phyloP scores from a whole-genome alignment of 352 stramenopile genomes.

The Globisporangium nodosum region DNA sequence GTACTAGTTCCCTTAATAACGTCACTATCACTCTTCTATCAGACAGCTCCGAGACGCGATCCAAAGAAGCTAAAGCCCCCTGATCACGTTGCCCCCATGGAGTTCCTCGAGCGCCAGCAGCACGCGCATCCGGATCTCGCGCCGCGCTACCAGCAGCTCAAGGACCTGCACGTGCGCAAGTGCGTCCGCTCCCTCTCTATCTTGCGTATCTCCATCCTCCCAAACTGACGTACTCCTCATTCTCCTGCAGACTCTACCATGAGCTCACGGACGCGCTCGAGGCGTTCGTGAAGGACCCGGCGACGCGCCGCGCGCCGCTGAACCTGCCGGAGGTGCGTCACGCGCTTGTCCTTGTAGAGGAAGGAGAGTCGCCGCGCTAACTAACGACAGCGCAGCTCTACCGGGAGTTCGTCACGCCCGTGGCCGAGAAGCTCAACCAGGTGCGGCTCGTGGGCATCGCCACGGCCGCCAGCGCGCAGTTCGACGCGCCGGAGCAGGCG shows the following conservation, averaged over 20 bases:
- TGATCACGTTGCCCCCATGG: conserved; percentile 27
- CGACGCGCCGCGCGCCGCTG: conserved; percentile 46
- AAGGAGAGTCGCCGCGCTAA: too few species aligned
- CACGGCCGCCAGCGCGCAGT: conserved; percentile 82
- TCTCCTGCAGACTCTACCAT: conserved; percentile 93
- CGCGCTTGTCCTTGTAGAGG: background rate
- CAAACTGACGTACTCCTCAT: background rate
- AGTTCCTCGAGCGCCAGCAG: conserved; percentile 88
- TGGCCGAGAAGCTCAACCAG: conserved; percentile 96
- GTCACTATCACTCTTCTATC: too few species aligned
- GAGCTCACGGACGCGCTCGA: conserved; percentile 93
- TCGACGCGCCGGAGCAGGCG: conserved; percentile 50
- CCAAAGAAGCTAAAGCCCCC: background rate
- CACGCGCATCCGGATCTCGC: conserved; percentile 89
- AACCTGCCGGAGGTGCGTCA: conserved; percentile 40
- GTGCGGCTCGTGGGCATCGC: conserved; percentile 91
- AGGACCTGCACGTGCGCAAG: conserved; percentile 88
- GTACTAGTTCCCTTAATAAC: too few species aligned
- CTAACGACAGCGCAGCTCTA: conserved; percentile 63
- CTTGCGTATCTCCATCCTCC: background rate
- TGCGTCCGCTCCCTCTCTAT: conserved; percentile 21
- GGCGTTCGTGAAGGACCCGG: conserved; percentile 86
- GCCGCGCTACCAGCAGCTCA: conserved; percentile 88
- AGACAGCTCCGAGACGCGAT: background rate
- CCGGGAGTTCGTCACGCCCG: conserved; percentile 90